Conservation (phyloP, 1,139 yeast genomes). For the Geotrichum carabidarum region DNA sequence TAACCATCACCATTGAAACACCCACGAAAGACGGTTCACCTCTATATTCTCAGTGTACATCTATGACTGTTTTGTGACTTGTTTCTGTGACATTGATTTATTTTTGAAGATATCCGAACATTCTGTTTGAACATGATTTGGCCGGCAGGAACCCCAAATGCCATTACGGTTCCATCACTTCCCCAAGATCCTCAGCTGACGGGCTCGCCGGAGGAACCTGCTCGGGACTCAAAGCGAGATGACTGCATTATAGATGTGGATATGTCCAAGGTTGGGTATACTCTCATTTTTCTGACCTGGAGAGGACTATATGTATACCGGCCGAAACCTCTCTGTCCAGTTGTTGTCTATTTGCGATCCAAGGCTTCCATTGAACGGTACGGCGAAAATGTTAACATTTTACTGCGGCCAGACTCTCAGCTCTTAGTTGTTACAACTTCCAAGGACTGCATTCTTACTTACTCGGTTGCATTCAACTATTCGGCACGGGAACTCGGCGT, state of each 20-base stretch:
- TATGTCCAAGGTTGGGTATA: conserved; percentile 23
- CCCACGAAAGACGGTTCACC: too few relatives aligned
- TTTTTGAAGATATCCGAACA: neutral
- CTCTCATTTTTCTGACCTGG: conserved; percentile 24
- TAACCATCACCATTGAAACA: neutral
- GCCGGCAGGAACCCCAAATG: conserved; percentile 22
- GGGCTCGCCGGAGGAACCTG: conserved; percentile 18
- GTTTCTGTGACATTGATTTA: neutral
- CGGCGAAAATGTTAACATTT: conserved; percentile 33
- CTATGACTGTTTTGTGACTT: neutral
- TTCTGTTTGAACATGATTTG: conserved; percentile 17
- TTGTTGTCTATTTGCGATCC: conserved; percentile 34
- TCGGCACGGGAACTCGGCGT: conserved; percentile 17
- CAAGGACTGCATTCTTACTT: conserved; percentile 31
- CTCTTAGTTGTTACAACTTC: conserved; percentile 35
- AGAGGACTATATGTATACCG: conserved; percentile 26
- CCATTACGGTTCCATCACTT: conserved; percentile 16
- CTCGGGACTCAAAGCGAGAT: conserved; percentile 15
- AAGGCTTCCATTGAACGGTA: conserved; percentile 29
- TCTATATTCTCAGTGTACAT: too few relatives aligned
- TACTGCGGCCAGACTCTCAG: conserved; percentile 35
- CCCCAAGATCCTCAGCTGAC: conserved; percentile 10
- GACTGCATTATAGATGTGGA: conserved; percentile 22
- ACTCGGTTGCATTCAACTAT: conserved; percentile 26
- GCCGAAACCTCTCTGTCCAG: conserved; percentile 34